phyloP scores from a whole-genome alignment of 23 red algal genomes.

The Gracilaria vermiculophylla region DNA sequence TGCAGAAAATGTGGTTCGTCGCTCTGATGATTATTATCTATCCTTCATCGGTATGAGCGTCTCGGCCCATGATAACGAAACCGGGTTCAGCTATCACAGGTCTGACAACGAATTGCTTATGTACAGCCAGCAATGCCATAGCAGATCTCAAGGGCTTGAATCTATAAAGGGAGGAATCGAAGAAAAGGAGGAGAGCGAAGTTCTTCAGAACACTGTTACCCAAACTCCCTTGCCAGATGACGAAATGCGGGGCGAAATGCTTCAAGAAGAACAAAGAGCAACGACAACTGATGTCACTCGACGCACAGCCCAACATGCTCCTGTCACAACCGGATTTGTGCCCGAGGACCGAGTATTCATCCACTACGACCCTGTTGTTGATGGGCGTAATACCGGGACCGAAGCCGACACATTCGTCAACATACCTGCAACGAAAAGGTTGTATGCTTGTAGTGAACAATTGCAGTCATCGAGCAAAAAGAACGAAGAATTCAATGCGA shows the following conservation, averaged over 20 bases:
- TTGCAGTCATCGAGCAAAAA: not conserved
- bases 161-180: not conserved
- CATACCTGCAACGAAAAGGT: slow-evolving; percentile 6
- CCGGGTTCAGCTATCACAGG: not conserved
- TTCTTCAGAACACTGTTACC: not conserved
- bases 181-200: not conserved
- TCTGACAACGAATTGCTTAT: slow-evolving; percentile 46
- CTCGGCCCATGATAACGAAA: not conserved
- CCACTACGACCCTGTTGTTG: slow-evolving; percentile 27
- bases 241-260: not conserved
- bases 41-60: slow-evolving; percentile 46
- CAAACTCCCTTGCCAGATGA: not conserved
- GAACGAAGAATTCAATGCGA: not conserved
- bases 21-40: slow-evolving; percentile 16
- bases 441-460: not conserved
- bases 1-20: slow-evolving; percentile 19
- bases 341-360: not conserved
- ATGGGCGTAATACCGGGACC: slow-evolving; percentile 2
- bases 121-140: slow-evolving; percentile 16
- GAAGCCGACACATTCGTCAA: not conserved
- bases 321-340: not conserved
- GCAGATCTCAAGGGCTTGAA: not conserved
- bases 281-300: not conserved
- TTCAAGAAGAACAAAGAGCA: not conserved
- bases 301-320: not conserved